Percentiles rank a stretch among this genome's conserved stretches.
phyloP scores from a whole-genome alignment of 2,329 filamentous ascomycete genomes.

The Shiraia sp. region DNA sequence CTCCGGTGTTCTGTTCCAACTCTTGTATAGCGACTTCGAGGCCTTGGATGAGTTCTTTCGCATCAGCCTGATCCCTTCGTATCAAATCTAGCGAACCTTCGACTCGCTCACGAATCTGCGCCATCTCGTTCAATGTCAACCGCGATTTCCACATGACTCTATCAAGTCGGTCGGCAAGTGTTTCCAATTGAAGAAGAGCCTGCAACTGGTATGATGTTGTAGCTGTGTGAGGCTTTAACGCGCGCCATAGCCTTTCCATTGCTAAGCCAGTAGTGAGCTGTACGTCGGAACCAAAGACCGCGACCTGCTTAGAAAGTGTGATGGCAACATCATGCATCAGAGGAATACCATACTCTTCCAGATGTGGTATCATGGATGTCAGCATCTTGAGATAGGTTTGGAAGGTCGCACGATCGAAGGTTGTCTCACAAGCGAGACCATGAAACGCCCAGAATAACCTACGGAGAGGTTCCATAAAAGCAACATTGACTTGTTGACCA shows the following conservation, averaged over 20 bases:
- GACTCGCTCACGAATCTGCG: slow-evolving; percentile 41
- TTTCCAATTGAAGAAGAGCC: slow-evolving; percentile 48
- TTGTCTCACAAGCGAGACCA: slow-evolving; percentile 43
- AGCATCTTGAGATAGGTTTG: slow-evolving; percentile 56
- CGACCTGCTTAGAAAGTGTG: slow-evolving; percentile 29
- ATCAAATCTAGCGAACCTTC: slow-evolving; percentile 39
- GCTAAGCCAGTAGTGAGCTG: slow-evolving; percentile 73
- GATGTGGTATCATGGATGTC: slow-evolving; percentile 13
- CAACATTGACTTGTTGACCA: slow-evolving; percentile 12
- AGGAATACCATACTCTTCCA: slow-evolving; percentile 5
- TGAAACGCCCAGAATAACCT: slow-evolving; percentile 56
- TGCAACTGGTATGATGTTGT: slow-evolving; percentile 43
- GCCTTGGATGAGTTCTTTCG: slow-evolving; percentile 31
- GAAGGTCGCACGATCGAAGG: slow-evolving; percentile 58
- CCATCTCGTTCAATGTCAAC: slow-evolving; percentile 38
- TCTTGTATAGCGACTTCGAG: slow-evolving; percentile 34
- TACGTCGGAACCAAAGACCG: slow-evolving; percentile 68
- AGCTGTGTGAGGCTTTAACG: slow-evolving; percentile 66
- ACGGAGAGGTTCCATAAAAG: slow-evolving; percentile 30
- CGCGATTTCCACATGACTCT: slow-evolving; percentile 41
- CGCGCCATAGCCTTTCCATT: slow-evolving; percentile 79
- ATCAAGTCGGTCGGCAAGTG: slow-evolving; percentile 53
- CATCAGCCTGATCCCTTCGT: slow-evolving; percentile 32
- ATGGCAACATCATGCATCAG: slow-evolving; percentile 32
- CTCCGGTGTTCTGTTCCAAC: slow-evolving; percentile 32